Percentiles rank a stretch among this genome's conserved stretches.
Conservation (phyloP, 2,329 filamentous ascomycete species). For the Aureobasidium subglaciale region DNA sequence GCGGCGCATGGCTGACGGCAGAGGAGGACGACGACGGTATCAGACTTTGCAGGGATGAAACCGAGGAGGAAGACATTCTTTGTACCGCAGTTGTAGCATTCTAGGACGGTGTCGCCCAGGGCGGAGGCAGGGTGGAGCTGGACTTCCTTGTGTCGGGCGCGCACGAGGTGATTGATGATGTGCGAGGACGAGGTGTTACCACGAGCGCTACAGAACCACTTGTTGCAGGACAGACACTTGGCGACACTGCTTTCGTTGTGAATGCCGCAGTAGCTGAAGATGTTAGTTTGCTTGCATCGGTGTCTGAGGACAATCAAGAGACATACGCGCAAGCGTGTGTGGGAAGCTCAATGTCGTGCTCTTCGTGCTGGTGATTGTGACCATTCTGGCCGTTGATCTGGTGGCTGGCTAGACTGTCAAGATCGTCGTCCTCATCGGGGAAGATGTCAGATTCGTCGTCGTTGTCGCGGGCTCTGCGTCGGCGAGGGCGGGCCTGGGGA, state of each 20-base stretch:
- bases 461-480: slow-evolving; percentile 68
- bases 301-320: no score
- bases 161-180: slow-evolving; percentile 96
- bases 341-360: slow-evolving; percentile 79
- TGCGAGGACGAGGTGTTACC: slow-evolving; percentile 95
- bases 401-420: slow-evolving; percentile 69
- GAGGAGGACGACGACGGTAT: slow-evolving; percentile 92
- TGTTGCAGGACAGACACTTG: slow-evolving; percentile 90
- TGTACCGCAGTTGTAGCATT: slow-evolving; percentile 99
- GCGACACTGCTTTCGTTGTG: slow-evolving; percentile 93
- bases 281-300: neutral
- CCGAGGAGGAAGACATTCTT: slow-evolving; percentile 97
- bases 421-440: slow-evolving; percentile 55
- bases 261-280: slow-evolving; percentile 83
- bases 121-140: slow-evolving; percentile 90
- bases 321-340: slow-evolving; percentile 92
- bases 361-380: slow-evolving; percentile 52
- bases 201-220: slow-evolving; percentile 98
- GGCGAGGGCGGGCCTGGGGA: slow-evolving; percentile 42
- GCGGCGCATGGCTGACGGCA: slow-evolving; percentile 95
- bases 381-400: slow-evolving; percentile 69
- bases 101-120: slow-evolving; percentile 89
- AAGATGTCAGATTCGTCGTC: slow-evolving; percentile 80
- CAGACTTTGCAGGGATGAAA: slow-evolving; percentile 97
- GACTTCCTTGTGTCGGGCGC: slow-evolving; percentile 96